Percentiles rank a stretch among this genome's conserved stretches.
These are phyloP conservation scores for Eimeria maxima DNA, from an alignment of 169 alveolate species.

Conservation along the genomic window DNA sequence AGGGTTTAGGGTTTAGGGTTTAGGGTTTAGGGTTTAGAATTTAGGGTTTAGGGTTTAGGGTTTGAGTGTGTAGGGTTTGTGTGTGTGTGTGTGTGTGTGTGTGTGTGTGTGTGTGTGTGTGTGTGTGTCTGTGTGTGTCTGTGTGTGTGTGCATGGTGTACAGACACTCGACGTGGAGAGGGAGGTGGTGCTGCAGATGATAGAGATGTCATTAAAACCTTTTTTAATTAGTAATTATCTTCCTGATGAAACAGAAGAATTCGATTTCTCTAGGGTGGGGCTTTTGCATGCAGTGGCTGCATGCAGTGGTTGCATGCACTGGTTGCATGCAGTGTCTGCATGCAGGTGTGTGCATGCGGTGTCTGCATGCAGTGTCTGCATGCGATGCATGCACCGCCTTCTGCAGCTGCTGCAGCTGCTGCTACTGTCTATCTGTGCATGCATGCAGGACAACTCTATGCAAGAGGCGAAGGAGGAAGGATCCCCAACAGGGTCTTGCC, in stretches of 20 bases:
- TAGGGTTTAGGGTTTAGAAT: not conserved
- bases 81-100: too few relatives aligned
- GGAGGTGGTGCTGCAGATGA: slow-evolving; percentile 16
- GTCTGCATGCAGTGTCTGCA: not conserved
- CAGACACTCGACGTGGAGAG: slow-evolving; percentile 79
- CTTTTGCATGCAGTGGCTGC: not conserved
- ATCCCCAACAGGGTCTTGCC: not conserved
- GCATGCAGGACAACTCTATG: slow-evolving; percentile 36
- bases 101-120: too few relatives aligned
- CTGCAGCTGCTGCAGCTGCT: not conserved
- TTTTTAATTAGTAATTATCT: slow-evolving; percentile 8
- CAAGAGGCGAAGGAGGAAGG: not conserved
- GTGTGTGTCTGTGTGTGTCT: too few relatives aligned
- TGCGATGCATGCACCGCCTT: not conserved
- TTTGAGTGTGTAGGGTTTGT: not conserved
- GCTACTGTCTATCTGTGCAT: not conserved
- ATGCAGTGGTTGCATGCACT: not conserved
- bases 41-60: not conserved
- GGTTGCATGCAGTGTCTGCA: too few relatives aligned
- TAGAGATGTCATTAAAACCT: slow-evolving; percentile 71
- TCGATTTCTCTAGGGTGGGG: slow-evolving; percentile 51
- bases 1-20: not conserved
- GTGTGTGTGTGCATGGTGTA: not conserved
- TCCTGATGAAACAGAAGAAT: slow-evolving; percentile 35
- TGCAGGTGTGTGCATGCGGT: not conserved